Evolutionary conservation across 169 alveolate species (phyloP).

Genomic region (Ichthyophthirius multifiliis): DNA sequence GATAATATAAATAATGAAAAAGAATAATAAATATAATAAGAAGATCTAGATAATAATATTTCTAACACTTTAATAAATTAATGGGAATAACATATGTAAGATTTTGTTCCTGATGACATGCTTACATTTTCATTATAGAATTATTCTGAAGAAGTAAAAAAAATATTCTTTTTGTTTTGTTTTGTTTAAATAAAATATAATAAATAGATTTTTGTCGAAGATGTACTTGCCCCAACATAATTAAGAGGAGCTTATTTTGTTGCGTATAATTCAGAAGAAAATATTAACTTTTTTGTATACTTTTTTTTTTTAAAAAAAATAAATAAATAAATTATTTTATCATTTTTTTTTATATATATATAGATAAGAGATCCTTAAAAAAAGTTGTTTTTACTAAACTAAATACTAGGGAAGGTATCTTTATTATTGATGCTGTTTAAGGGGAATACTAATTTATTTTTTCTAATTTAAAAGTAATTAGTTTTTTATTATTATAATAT

Average conservation of each 20-base stretch:
- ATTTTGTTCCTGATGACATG: constrained; percentile 40
- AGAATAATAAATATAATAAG: no score
- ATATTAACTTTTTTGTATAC: constrained; percentile 19
- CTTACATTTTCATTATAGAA: constrained; percentile 15
- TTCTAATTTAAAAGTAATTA: constrained; percentile 2
- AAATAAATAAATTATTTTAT: no score
- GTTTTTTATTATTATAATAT: background rate
- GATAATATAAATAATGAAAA: no score
- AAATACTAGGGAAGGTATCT: constrained; percentile 21
- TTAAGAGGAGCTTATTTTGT: constrained; percentile 36
- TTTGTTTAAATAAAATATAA: no score
- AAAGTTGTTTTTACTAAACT: background rate
- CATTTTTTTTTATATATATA: background rate
- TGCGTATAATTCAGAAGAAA: constrained; percentile 14
- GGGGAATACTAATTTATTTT: constrained; percentile 33
- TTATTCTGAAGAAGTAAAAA: constrained; percentile 12
- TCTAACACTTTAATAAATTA: no score
- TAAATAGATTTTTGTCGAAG: constrained; percentile 30
- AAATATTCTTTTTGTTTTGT: no score
- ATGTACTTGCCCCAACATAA: constrained; percentile 19
- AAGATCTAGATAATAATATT: no score
- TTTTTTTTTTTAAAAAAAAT: background rate
- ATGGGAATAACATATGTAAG: constrained; percentile 36
- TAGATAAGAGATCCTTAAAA: constrained; percentile 31
- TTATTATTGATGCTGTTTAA: constrained; percentile 8